These are phyloP conservation scores for Gossypium laxum DNA, from an alignment of 441 rosid species.

Conservation along the genomic window DNA sequence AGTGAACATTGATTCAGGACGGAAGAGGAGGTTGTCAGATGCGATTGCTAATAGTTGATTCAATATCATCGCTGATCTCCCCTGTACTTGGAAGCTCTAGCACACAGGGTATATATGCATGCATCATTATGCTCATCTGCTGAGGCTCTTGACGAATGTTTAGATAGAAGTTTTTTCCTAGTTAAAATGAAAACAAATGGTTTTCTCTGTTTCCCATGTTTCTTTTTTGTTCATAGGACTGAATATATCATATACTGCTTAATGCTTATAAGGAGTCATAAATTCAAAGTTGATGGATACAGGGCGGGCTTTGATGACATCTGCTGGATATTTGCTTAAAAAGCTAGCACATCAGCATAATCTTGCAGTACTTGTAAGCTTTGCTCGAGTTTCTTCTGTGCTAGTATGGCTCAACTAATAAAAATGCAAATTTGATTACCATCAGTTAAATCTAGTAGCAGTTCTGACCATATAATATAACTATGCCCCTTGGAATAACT, in stretches of 20 bases:
- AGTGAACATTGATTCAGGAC: conserved; percentile 26
- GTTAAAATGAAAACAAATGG: not conserved
- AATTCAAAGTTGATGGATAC: conserved; percentile 14
- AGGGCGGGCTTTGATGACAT: conserved; percentile 74
- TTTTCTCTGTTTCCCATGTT: not conserved
- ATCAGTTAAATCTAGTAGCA: not conserved
- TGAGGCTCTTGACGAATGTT: not conserved
- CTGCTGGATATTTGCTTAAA: conserved; percentile 65
- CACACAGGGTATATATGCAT: conserved; percentile 50
- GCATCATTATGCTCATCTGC: not conserved
- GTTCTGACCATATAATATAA: not conserved
- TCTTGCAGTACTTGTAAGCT: conserved; percentile 51
- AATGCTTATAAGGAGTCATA: not conserved
- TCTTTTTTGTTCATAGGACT: not conserved
- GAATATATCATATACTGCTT: not conserved
- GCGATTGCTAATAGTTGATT: conserved; percentile 53
- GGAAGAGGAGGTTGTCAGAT: conserved; percentile 24
- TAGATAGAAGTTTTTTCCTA: not conserved
- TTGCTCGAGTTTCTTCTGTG: not conserved
- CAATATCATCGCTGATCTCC: conserved; percentile 57
- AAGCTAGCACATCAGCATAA: conserved; percentile 70
- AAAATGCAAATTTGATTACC: not conserved
- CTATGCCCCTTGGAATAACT: not conserved
- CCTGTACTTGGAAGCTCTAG: conserved; percentile 66
- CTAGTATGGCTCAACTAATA: not conserved